Evolutionary conservation across 2,329 filamentous ascomycete species (phyloP).

Genomic region (Neocatenulostroma microsporum): DNA sequence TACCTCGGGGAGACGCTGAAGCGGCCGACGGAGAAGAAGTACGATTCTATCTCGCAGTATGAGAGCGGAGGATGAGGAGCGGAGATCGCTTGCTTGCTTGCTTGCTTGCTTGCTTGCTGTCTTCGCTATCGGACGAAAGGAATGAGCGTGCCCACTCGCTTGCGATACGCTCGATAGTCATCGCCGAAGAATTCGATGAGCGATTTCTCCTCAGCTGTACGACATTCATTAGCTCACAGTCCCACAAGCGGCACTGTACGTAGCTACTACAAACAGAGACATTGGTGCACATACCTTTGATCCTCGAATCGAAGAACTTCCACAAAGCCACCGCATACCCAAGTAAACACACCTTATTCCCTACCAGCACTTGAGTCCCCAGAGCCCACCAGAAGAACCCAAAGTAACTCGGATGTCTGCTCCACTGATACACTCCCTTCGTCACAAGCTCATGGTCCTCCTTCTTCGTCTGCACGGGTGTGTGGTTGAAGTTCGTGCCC

Average conservation of each 20-base stretch:
- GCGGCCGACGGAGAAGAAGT: no score
- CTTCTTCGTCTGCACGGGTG: conserved; percentile 62
- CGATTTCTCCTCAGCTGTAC: conserved; percentile 64
- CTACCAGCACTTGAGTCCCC: conserved; percentile 85
- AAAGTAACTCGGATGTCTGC: conserved; percentile 90
- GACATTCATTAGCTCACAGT: conserved; percentile 8
- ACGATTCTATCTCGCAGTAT: no score
- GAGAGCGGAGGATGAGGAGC: no score
- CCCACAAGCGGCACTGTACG: not conserved
- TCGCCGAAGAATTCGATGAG: conserved; percentile 75
- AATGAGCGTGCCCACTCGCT: conserved; percentile 66
- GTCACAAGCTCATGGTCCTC: conserved; percentile 76
- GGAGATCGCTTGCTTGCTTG: no score
- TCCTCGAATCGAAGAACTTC: conserved; percentile 72
- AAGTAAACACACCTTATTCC: conserved; percentile 70
- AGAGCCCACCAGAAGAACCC: conserved; percentile 98
- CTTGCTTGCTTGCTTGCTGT: no score
- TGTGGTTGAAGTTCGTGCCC: conserved; percentile 82
- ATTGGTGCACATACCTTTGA: conserved; percentile 48
- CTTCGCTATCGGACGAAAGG: conserved; percentile 56
- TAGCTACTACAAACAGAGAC: not conserved
- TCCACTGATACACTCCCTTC: conserved; percentile 63
- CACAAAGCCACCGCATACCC: conserved; percentile 70
- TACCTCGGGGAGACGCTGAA: no score
- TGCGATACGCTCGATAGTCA: conserved; percentile 68